Conservation (phyloP, 805 yeast species). For the Candida methanosorbosa region DNA sequence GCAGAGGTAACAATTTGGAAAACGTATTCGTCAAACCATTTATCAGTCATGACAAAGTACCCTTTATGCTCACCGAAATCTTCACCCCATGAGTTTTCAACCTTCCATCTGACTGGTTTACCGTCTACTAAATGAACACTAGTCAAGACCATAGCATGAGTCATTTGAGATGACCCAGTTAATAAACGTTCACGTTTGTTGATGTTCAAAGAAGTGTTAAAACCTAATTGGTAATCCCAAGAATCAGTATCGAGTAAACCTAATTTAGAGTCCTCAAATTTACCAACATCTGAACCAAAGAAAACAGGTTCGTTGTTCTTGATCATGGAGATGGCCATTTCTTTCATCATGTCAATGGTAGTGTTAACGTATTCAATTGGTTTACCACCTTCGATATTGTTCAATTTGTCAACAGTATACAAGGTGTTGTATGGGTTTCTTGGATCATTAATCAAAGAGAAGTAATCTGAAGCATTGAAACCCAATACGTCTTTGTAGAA, state of each 20-base stretch:
- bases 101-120: constrained; percentile 61
- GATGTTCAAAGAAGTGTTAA: constrained; percentile 28
- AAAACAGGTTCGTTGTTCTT: constrained; percentile 72
- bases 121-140: constrained; percentile 64
- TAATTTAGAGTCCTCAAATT: constrained; percentile 48
- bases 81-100: constrained; percentile 79
- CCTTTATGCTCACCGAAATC: constrained; percentile 64
- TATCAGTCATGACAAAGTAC: constrained; percentile 62
- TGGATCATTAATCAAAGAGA: constrained; percentile 78
- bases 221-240: constrained; percentile 59
- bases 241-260: constrained; percentile 70
- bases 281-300: constrained; percentile 84
- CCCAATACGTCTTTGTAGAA: constrained; percentile 52
- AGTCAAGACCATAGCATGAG: constrained; percentile 84
- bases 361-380: constrained; percentile 70
- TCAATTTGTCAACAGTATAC: constrained; percentile 69
- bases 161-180: constrained; percentile 55
- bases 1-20: constrained; percentile 50
- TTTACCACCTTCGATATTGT: constrained; percentile 67
- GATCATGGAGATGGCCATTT: constrained; percentile 60
- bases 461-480: constrained; percentile 41
- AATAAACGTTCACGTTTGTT: constrained; percentile 26
- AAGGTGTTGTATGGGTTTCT: constrained; percentile 61
- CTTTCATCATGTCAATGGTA: constrained; percentile 48
- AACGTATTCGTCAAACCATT: constrained; percentile 68